Conservation (phyloP, 192 early-diverging fungal genomes). For the Backusella tuberculispora region DNA sequence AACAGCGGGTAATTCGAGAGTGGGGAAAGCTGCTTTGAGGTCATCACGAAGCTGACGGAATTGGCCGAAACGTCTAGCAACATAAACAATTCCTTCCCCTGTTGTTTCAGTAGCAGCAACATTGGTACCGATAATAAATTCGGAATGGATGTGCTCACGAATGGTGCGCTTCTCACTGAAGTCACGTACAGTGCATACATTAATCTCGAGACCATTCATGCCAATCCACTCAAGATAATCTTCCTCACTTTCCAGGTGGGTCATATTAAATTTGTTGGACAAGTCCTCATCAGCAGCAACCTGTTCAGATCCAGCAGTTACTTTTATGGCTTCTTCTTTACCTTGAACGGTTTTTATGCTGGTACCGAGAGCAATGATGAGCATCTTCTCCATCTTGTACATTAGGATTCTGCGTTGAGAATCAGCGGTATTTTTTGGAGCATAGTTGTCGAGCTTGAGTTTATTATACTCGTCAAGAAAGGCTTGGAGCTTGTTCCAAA, state of each 20-base stretch:
- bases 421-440: slow-evolving; percentile 24
- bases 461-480: slow-evolving; percentile 56
- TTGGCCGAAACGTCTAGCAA: slow-evolving; percentile 50
- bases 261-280: neutral
- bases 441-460: slow-evolving; percentile 41
- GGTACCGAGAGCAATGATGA: slow-evolving; percentile 37
- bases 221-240: slow-evolving; percentile 21
- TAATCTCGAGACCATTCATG: slow-evolving; percentile 47
- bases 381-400: slow-evolving; percentile 39
- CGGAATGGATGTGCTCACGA: slow-evolving; percentile 47
- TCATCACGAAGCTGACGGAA: slow-evolving; percentile 49
- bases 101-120: slow-evolving; percentile 17
- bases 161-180: slow-evolving; percentile 45
- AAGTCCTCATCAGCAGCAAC: neutral
- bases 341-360: slow-evolving; percentile 38
- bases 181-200: slow-evolving; percentile 48
- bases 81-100: neutral
- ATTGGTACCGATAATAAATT: slow-evolving; percentile 48
- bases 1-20: slow-evolving; percentile 47
- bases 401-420: slow-evolving; percentile 37
- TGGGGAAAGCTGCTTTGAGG: slow-evolving; percentile 48
- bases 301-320: neutral
- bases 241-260: slow-evolving; percentile 24
- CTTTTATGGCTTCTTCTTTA: slow-evolving; percentile 29
- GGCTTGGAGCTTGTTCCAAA: slow-evolving; percentile 53